Percentiles rank a stretch among this genome's conserved stretches.
phyloP scores from a whole-genome alignment of 2,329 filamentous ascomycete genomes.

The Ceratocystis destructans region DNA sequence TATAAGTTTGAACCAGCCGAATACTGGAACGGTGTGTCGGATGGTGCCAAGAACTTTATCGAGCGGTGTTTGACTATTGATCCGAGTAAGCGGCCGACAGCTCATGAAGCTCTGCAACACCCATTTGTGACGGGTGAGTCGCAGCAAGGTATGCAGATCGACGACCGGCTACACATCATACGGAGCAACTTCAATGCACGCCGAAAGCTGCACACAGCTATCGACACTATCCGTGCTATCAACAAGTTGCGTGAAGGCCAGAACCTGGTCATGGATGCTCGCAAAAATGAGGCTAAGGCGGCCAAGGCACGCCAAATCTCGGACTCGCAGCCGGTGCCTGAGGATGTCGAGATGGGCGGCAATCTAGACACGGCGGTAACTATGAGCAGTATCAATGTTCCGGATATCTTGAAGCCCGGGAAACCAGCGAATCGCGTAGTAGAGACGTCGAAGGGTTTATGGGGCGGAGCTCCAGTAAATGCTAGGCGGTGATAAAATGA shows the following conservation, averaged over 20 bases:
- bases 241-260: constrained; percentile 56
- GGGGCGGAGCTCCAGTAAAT: constrained; percentile 30
- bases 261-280: constrained; percentile 47
- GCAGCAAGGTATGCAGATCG: constrained; percentile 36
- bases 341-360: constrained; percentile 18
- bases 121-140: constrained; percentile 47
- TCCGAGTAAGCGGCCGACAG: constrained; percentile 73
- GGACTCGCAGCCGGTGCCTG: constrained; percentile 14
- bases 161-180: constrained; percentile 53
- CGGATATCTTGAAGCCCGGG: constrained; percentile 41
- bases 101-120: constrained; percentile 61
- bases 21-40: constrained; percentile 91
- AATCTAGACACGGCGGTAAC: constrained; percentile 10
- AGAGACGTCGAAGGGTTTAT: constrained; percentile 52
- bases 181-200: constrained; percentile 64
- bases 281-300: constrained; percentile 1
- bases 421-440: constrained; percentile 42
- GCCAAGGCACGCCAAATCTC: constrained; percentile 3
- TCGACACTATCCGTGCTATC: constrained; percentile 57
- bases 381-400: constrained; percentile 29
- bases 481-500: constrained; percentile 19
- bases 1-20: constrained; percentile 90
- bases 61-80: constrained; percentile 83
- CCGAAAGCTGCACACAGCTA: constrained; percentile 54
- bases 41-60: constrained; percentile 82